phyloP scores from a whole-genome alignment of 495 filamentous ascomycete species.

The Oleoguttula mirabilis region DNA sequence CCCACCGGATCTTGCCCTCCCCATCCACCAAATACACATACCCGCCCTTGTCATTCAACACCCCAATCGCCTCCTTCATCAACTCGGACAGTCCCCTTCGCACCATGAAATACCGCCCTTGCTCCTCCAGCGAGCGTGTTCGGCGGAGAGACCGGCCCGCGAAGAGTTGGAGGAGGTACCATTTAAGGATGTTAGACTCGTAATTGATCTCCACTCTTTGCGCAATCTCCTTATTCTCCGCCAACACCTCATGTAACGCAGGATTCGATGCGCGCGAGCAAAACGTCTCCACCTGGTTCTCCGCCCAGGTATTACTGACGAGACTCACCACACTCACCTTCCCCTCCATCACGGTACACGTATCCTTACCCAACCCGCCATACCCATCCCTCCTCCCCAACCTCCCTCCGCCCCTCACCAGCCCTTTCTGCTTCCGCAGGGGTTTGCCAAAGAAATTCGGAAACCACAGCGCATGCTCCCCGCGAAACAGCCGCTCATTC shows the following conservation, averaged over 20 bases:
- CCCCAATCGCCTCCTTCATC: conserved; percentile 63
- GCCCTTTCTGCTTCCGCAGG: conserved; percentile 34
- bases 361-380: conserved; percentile 39
- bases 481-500: conserved; percentile 61
- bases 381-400: conserved; percentile 13
- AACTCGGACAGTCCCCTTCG: conserved; percentile 58
- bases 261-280: conserved; percentile 51
- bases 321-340: conserved; percentile 66
- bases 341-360: conserved; percentile 57
- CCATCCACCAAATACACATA: conserved; percentile 89
- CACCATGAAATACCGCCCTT: conserved; percentile 74
- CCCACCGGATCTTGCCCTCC: conserved; percentile 85
- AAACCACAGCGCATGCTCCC: conserved; percentile 72
- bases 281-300: conserved; percentile 66
- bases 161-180: conserved; percentile 59
- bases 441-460: conserved; percentile 80
- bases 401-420: too few relatives aligned
- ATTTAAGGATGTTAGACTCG: conserved; percentile 69
- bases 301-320: conserved; percentile 73
- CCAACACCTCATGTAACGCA: conserved; percentile 43
- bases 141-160: conserved; percentile 43
- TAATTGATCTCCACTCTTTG: conserved; percentile 79
- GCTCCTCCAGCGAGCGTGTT: conserved; percentile 45
- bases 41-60: conserved; percentile 79
- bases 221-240: conserved; percentile 35